A percentile compares a stretch with the other conserved stretches of the same genome.
Conservation (phyloP, 2,329 filamentous ascomycete species). For the Dactylellina drechsleri region DNA sequence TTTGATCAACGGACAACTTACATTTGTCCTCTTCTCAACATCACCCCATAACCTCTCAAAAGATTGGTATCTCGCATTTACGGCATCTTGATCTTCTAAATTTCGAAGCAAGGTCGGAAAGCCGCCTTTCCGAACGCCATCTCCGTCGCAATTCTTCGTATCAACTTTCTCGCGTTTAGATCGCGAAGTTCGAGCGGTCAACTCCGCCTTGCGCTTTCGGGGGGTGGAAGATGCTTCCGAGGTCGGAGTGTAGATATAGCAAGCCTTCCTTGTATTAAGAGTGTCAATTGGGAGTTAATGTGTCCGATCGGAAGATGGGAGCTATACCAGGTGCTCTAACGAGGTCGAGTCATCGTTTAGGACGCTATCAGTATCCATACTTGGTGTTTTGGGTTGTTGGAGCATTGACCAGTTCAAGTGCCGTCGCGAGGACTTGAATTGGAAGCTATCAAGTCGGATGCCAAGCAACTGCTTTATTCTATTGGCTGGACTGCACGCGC, state of each 20-base stretch:
- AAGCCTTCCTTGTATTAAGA: constrained; percentile 58
- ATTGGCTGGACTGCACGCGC: constrained; percentile 4
- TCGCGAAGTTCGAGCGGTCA: constrained; percentile 24
- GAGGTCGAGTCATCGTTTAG: constrained; percentile 46
- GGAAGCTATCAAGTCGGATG: constrained; percentile 37
- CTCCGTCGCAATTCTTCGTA: constrained; percentile 30
- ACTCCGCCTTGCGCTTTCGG: constrained; percentile 60
- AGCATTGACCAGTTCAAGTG: constrained; percentile 19
- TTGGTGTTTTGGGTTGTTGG: constrained; percentile 10
- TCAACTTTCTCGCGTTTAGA: constrained; percentile 55
- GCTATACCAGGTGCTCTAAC: constrained; percentile 51
- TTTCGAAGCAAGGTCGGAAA: constrained; percentile 70
- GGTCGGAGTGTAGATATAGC: constrained; percentile 61
- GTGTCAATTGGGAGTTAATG: constrained; percentile 21
- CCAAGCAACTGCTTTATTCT: constrained; percentile 18
- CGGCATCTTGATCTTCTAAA: constrained; percentile 66
- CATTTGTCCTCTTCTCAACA: constrained; percentile 73
- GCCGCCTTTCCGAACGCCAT: constrained; percentile 29
- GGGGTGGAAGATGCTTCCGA: constrained; percentile 58
- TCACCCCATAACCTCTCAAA: constrained; percentile 73
- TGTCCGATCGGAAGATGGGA: constrained; percentile 21
- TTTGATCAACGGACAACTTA: constrained; percentile 58
- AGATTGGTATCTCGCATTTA: constrained; percentile 68
- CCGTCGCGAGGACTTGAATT: constrained; percentile 43
- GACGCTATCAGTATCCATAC: constrained; percentile 50